These are phyloP conservation scores for Quercus wislizeni DNA, from an alignment of 306 rosid species.

Conservation along the genomic window DNA sequence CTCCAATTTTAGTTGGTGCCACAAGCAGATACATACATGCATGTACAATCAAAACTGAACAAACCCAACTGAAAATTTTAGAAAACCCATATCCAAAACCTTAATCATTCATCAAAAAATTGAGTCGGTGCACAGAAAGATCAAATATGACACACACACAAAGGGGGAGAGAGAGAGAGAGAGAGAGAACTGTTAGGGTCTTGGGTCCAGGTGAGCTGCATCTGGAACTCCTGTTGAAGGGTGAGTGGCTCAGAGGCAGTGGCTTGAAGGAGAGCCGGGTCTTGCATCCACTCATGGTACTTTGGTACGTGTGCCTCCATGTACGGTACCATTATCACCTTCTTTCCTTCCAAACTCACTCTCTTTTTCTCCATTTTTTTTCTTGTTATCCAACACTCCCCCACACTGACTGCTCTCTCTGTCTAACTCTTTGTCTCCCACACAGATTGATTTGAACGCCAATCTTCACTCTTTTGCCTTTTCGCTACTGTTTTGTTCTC, in stretches of 20 bases:
- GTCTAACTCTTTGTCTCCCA: too few relatives aligned
- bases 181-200: conserved; percentile 65
- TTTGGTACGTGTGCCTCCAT: conserved; percentile 76
- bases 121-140: not conserved
- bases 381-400: not conserved
- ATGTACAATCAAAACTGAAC: conserved; percentile 9
- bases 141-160: not conserved
- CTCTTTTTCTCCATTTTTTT: conserved; percentile 32
- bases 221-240: conserved; percentile 71
- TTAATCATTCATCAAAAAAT: not conserved
- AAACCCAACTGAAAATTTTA: conserved; percentile 2
- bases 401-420: not conserved
- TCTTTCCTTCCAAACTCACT: conserved; percentile 69
- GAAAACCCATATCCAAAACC: not conserved
- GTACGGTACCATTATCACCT: conserved; percentile 75
- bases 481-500: too few relatives aligned
- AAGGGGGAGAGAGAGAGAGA: conserved; percentile 8
- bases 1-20: not conserved
- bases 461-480: too few relatives aligned
- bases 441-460: not conserved
- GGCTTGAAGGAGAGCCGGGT: conserved; percentile 79
- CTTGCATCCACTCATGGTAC: conserved; percentile 87
- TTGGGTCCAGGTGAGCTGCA: conserved; percentile 87
- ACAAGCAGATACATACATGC: not conserved
- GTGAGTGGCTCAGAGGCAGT: conserved; percentile 88